A percentile compares a stretch with the other conserved stretches of the same genome.
phyloP scores from a whole-genome alignment of 2,329 filamentous ascomycete genomes.

The Incumbomyces delicatus region DNA sequence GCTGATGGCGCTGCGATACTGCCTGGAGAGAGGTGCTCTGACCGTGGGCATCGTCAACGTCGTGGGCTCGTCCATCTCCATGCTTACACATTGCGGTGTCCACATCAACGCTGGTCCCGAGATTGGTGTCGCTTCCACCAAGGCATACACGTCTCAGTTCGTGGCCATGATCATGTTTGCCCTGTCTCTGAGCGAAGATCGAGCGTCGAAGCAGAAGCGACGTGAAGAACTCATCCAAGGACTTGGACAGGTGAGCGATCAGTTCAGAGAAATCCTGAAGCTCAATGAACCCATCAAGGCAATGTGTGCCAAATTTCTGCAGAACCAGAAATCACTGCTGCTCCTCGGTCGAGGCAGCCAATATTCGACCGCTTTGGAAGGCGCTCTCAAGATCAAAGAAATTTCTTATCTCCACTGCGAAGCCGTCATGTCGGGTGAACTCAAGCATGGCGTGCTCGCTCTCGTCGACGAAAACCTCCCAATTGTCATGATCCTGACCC shows the following conservation, averaged over 20 bases:
- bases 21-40: conserved; percentile 89
- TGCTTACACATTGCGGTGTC: conserved; percentile 98
- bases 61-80: conserved; percentile 94
- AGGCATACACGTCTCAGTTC: conserved; percentile 98
- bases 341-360: conserved; percentile 91
- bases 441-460: conserved; percentile 97
- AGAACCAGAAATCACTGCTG: conserved; percentile 92
- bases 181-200: conserved; percentile 88
- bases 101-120: conserved; percentile 98
- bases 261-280: conserved; percentile 86
- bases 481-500: conserved; percentile 98
- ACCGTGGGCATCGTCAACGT: conserved; percentile 98
- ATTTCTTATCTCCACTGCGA: conserved; percentile 99
- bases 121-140: conserved; percentile 97
- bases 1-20: conserved; percentile 93
- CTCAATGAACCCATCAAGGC: conserved; percentile 91
- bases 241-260: conserved; percentile 72
- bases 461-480: conserved; percentile 96
- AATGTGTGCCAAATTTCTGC: conserved; percentile 83
- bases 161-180: conserved; percentile 99
- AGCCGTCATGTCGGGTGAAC: conserved; percentile 98
- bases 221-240: conserved; percentile 95
- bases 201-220: conserved; percentile 83
- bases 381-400: conserved; percentile 98
- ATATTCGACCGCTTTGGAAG: conserved; percentile 93